Conservation (phyloP, 768 basidiomycete species). For the Pleurotus salmoneostramineus region DNA sequence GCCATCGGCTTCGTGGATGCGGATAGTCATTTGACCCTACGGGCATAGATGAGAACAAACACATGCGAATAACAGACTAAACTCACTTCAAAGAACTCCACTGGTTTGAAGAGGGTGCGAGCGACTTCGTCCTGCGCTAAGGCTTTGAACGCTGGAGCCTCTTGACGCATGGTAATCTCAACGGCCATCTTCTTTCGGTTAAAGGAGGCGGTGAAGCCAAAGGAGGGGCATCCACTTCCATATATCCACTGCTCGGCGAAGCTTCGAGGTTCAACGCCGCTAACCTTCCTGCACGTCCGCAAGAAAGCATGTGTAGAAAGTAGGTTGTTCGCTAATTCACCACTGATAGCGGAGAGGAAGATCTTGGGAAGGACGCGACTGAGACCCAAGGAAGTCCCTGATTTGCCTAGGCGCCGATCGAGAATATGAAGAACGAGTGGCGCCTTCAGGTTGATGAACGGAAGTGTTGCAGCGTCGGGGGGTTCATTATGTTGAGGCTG, state of each 20-base stretch:
- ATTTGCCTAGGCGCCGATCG: slow-evolving; percentile 90
- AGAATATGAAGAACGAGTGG: slow-evolving; percentile 96
- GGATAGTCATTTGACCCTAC: slow-evolving; percentile 96
- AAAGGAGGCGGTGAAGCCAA: slow-evolving; percentile 87
- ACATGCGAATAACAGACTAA: neutral
- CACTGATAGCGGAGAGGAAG: slow-evolving; percentile 90
- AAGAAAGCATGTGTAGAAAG: slow-evolving; percentile 90
- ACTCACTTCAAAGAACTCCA: slow-evolving; percentile 82
- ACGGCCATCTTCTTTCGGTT: slow-evolving; percentile 98
- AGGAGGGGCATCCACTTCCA: slow-evolving; percentile 92
- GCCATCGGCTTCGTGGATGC: slow-evolving; percentile 98
- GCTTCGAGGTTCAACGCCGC: slow-evolving; percentile 81
- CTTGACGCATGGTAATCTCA: slow-evolving; percentile 92
- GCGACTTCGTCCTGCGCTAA: slow-evolving; percentile 68
- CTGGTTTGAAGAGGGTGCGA: slow-evolving; percentile 70
- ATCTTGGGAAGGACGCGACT: slow-evolving; percentile 94
- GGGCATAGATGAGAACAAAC: slow-evolving; percentile 1
- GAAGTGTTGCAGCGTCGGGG: slow-evolving; percentile 71
- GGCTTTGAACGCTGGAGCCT: slow-evolving; percentile 72
- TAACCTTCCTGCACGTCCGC: slow-evolving; percentile 88
- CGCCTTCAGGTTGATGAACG: slow-evolving; percentile 93
- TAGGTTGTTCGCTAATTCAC: slow-evolving; percentile 81
- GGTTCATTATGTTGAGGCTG: slow-evolving; percentile 84
- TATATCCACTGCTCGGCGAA: slow-evolving; percentile 99
- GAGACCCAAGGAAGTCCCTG: slow-evolving; percentile 90